Evolutionary conservation across 106 monocot species (phyloP), one percentile per base, ranked within the genome.

Genomic region (Dendrobium officinale): DNA sequence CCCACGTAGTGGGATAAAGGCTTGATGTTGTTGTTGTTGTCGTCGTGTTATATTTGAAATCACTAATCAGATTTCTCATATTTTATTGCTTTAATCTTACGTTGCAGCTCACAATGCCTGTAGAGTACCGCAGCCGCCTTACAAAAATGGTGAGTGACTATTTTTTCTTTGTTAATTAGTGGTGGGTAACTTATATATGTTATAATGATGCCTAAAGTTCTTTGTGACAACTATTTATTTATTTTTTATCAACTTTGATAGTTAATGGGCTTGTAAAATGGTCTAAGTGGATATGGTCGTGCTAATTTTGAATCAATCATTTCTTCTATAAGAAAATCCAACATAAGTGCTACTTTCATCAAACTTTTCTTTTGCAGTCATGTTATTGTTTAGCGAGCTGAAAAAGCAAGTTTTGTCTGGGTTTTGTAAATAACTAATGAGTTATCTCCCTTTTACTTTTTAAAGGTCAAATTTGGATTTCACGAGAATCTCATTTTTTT

Each of bases 91-190:
- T 26, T 26, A 26, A 26, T 26, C 26, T 26, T 26, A 26, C 26
- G 26, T 26, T 26, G 26, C 26, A 26, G 26, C 26, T 26, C 26
- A 26, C 26, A 26, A 26, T 26, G 26, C 26, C 26, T 26, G 26
- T 26, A 26, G 26, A 26, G 26, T 26, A 26, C 26, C 26, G 26
- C 26, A 26, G 26, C 26, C 26, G 26, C 26, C 26, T 93, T 67
- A 79, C 83, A 41, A 93, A 88, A 87, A 84, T 91, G 89, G 93
- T 93, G 85, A 64, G 26, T 11, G 33, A 27, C 20, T 58, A 22
- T 29, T 82, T 77, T 37, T 10, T 64, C 20, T 3, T 43, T 43
- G n/a, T 20, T 74, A 74, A 43, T 74, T 33, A 22, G 11, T 70
- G 37, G 4, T 16, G 15, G 70, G 15, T 33, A 16, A 3, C 10